These are phyloP conservation scores for Pythium rishiriense DNA, from an alignment of 352 stramenopile genomes.

Conservation along the genomic window DNA sequence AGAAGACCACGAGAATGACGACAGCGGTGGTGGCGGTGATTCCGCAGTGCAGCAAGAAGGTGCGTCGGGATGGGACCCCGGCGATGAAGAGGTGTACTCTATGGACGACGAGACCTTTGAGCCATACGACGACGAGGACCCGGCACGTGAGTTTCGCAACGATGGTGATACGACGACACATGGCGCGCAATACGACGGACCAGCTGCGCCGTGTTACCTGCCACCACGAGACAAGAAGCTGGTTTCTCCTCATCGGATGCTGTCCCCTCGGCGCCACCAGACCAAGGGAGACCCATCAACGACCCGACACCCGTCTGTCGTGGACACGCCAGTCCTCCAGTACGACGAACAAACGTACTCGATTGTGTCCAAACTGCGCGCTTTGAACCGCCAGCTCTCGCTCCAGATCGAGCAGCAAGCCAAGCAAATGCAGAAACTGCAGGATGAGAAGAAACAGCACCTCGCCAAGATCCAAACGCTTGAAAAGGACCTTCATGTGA, in stretches of 20 bases:
- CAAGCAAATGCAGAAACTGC: slow-evolving; percentile 42
- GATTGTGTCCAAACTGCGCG: slow-evolving; percentile 47
- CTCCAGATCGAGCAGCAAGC: slow-evolving; percentile 52
- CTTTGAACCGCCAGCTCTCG: slow-evolving; percentile 47
- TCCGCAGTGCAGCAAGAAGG: too few species aligned
- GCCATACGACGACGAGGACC: slow-evolving; percentile 29
- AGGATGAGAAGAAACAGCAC: slow-evolving; percentile 57
- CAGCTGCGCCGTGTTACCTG: too few species aligned
- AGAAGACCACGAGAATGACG: slow-evolving; percentile 14
- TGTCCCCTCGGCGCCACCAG: not conserved
- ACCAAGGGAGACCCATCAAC: not conserved
- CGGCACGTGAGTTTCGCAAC: not conserved
- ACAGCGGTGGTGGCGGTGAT: slow-evolving; percentile 6
- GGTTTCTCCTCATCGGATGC: not conserved
- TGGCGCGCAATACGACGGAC: too few species aligned
- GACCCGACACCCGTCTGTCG: not conserved
- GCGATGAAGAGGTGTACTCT: slow-evolving; percentile 33
- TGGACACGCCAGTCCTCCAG: not conserved
- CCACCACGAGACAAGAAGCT: too few species aligned
- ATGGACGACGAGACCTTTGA: slow-evolving; percentile 41
- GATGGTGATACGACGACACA: too few species aligned
- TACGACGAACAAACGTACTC: slow-evolving; percentile 65
- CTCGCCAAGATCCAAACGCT: slow-evolving; percentile 41
- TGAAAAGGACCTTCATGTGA: slow-evolving; percentile 40
- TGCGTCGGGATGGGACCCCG: not conserved